Evolutionary conservation across 2,329 filamentous ascomycete species (phyloP), one percentile per base, ranked within the genome.

Genomic region (Aspergillus transmontanensis): DNA sequence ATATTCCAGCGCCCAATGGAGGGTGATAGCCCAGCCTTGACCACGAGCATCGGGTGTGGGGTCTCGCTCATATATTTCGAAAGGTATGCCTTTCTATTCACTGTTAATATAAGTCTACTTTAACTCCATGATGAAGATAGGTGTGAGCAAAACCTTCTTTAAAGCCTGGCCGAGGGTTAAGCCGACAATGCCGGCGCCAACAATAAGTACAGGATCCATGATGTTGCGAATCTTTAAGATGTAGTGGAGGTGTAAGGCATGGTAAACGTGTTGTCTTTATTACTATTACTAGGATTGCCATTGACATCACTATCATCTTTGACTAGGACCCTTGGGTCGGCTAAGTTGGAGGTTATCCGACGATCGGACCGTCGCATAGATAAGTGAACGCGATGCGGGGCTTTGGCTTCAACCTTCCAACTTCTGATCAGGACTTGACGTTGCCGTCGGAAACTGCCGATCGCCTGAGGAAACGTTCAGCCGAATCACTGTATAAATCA

Each of bases 21-120:
- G 57, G 2, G 70, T 72, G 30, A 73, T 70, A 14, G 71, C 70
- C 71, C 70, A 73, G 12, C 72, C 72, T 45, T 74, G 72, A 7
- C 65, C 67, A 9, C 73, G 69, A 6, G 65, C 61, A 48, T 66
- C 57, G 19, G 69, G 67, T 19, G 60, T 68, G n/a, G 64, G 62
- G 64, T 76, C 74, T 28, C 72, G 70, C 34, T 76, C 74, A 60
- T 68, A 75, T 19, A 76, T 71, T 41, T 69, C 60, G 41, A 73
- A 76, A 36, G 74, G 71, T 34, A 76, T 75, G 16, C 68, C 67
- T 58, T 66, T 70, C 60, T 74, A 58, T 51, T 32, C 14, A 36
- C 12, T 61, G 45, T 50, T 39, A 16, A 12, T 21, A 21, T 32
- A 4, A 6, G 14, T 50, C 23, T 26, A n/a, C 7, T 19, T 19